phyloP scores from a whole-genome alignment of 495 filamentous ascomycete species.

The Aspergillus coremiiformis region DNA sequence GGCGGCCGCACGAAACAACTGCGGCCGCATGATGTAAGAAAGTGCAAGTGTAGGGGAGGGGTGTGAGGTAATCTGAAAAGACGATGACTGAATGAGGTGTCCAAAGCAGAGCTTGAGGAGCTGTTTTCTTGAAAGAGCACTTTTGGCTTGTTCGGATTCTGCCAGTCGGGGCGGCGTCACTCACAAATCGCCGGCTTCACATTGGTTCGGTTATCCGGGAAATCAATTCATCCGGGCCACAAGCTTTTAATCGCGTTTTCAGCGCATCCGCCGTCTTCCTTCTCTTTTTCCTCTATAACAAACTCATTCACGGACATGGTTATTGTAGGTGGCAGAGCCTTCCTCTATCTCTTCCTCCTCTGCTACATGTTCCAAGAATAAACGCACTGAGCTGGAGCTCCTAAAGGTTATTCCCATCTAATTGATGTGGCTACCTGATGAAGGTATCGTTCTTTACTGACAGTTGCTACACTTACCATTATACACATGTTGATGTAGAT shows the following conservation, averaged over 20 bases:
- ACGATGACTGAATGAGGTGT: conserved; percentile 5
- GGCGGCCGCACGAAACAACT: conserved; percentile 78
- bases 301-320: conserved; percentile 59
- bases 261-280: conserved; percentile 23
- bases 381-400: conserved; percentile 61
- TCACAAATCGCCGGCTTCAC: conserved; percentile 30
- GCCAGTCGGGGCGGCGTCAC: conserved; percentile 22
- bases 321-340: conserved; percentile 76
- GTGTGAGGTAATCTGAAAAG: conserved; percentile 9
- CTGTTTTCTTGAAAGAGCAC: conserved; percentile 30
- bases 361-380: conserved; percentile 58
- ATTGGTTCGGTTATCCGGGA: conserved; percentile 35
- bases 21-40: conserved; percentile 72
- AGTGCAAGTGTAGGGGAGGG: conserved; percentile 30
- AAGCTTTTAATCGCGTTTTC: conserved; percentile 9
- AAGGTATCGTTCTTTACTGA: conserved; percentile 22
- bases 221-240: conserved; percentile 21
- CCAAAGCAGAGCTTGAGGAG: conserved; percentile 11
- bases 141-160: conserved; percentile 28
- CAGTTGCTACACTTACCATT: conserved; percentile 16
- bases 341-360: conserved; percentile 46
- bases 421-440: conserved; percentile 10
- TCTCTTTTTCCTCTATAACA: conserved; percentile 41
- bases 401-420: conserved; percentile 34
- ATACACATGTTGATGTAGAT: background rate